Percentiles rank a stretch among this genome's conserved stretches.
Evolutionary conservation across 2,329 filamentous ascomycete species (phyloP).

Genomic region (Iodosphaeria phyllophila): DNA sequence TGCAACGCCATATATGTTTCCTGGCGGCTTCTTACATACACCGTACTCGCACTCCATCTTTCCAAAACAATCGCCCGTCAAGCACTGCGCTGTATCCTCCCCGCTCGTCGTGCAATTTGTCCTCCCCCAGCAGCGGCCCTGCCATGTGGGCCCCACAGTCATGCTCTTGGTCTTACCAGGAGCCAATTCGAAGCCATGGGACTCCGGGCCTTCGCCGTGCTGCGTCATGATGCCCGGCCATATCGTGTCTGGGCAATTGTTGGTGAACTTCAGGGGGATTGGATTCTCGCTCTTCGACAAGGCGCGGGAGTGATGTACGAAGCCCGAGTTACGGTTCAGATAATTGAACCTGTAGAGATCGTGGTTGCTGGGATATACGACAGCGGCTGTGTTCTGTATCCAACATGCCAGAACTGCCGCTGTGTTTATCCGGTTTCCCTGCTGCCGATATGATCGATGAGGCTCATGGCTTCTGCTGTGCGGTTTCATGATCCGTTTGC

Average conservation of each 20-base stretch:
- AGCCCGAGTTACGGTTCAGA: conserved; percentile 7
- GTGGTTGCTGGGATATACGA: conserved; percentile 13
- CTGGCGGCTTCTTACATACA: conserved; percentile 27
- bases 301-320: conserved; percentile 7
- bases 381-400: conserved; percentile 5
- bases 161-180: conserved; percentile 39
- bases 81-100: conserved; percentile 48
- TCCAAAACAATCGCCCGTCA: conserved; percentile 60
- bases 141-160: conserved; percentile 56
- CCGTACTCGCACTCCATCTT: conserved; percentile 49
- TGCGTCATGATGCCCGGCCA: conserved; percentile 65
- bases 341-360: conserved; percentile 13
- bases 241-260: conserved; percentile 51
- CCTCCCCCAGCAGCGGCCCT: conserved; percentile 65
- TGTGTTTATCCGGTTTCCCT: too few species aligned
- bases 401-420: conserved; percentile 6
- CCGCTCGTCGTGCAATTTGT: conserved; percentile 66
- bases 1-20: background rate
- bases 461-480: too few species aligned
- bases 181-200: conserved; percentile 48
- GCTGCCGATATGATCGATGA: too few species aligned
- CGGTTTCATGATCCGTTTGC: too few species aligned
- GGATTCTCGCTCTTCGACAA: conserved; percentile 12
- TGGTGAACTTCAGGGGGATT: conserved; percentile 48
- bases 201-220: conserved; percentile 45